Evolutionary conservation across 257 asterid genomes (phyloP).

Genomic region (Paulownia fortunei): DNA sequence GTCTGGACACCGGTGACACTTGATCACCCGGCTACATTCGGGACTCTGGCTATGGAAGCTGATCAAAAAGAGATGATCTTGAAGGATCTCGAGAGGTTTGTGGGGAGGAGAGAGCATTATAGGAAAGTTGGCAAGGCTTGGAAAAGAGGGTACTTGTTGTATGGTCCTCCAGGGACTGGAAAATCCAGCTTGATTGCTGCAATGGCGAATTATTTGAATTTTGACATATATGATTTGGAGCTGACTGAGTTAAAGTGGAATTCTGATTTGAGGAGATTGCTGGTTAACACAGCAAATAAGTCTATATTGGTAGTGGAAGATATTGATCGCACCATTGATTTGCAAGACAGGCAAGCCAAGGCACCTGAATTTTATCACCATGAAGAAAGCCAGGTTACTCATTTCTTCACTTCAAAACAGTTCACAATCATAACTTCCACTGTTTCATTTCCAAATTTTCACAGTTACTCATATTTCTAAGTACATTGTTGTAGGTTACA

Average conservation of each 20-base stretch:
- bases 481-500: constrained; percentile 47
- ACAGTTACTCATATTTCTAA: too few relatives aligned
- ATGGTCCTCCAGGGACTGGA: constrained; percentile 87
- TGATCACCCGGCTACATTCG: constrained; percentile 71
- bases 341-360: constrained; percentile 49
- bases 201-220: constrained; percentile 71
- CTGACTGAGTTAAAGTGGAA: constrained; percentile 54
- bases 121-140: constrained; percentile 72
- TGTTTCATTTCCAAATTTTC: too few relatives aligned
- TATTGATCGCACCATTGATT: constrained; percentile 67
- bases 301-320: constrained; percentile 75
- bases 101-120: constrained; percentile 59
- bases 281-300: constrained; percentile 56
- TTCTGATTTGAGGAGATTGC: constrained; percentile 56
- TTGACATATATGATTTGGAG: constrained; percentile 74
- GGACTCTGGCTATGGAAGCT: constrained; percentile 68
- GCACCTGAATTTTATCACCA: not conserved
- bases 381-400: constrained; percentile 49
- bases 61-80: constrained; percentile 49
- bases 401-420: too few relatives aligned
- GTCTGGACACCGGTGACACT: constrained; percentile 50
- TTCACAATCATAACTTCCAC: too few relatives aligned
- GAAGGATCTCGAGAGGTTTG: constrained; percentile 57
- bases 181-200: constrained; percentile 85
- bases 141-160: constrained; percentile 77